Conservation (phyloP, 2,329 filamentous ascomycete species). For the Aspergillus aculeatus region DNA sequence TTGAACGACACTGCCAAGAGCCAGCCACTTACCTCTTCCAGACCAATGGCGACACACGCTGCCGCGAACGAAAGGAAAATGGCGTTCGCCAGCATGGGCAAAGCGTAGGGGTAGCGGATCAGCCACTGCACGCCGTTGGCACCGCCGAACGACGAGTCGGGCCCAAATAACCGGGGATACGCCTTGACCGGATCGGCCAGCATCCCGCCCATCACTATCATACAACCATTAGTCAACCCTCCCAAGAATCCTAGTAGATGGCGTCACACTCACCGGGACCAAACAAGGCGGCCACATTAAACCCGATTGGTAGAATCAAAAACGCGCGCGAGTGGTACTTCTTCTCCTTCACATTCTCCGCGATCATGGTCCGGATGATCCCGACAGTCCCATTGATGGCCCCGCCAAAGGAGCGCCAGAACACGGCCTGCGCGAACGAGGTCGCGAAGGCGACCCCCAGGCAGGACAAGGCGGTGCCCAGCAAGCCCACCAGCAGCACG, state of each 20-base stretch:
- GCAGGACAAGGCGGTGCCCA: conserved; percentile 65
- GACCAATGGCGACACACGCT: conserved; percentile 57
- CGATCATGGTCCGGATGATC: conserved; percentile 70
- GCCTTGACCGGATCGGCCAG: conserved; percentile 65
- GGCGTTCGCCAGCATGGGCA: conserved; percentile 67
- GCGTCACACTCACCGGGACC: conserved; percentile 38
- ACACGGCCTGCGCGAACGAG: conserved; percentile 62
- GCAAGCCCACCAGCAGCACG: conserved; percentile 71
- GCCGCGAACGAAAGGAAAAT: conserved; percentile 57
- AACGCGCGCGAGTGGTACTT: conserved; percentile 59
- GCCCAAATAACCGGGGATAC: conserved; percentile 63
- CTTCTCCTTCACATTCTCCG: conserved; percentile 69
- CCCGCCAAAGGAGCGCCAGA: conserved; percentile 67
- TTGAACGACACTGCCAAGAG: not conserved
- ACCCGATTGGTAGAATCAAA: conserved; percentile 62
- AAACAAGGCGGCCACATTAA: conserved; percentile 62
- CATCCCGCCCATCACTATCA: conserved; percentile 61
- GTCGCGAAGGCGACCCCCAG: conserved; percentile 67
- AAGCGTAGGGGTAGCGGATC: conserved; percentile 62
- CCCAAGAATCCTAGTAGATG: conserved; percentile 37
- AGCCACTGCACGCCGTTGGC: conserved; percentile 61
- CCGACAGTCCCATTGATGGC: conserved; percentile 70
- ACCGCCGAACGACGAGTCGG: conserved; percentile 57
- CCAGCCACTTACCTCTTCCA: conserved; percentile 56
- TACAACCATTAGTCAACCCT: conserved; percentile 16